Evolutionary conservation across 2,329 filamentous ascomycete species (phyloP).

Genomic region (Fusarium solani-melongenae): DNA sequence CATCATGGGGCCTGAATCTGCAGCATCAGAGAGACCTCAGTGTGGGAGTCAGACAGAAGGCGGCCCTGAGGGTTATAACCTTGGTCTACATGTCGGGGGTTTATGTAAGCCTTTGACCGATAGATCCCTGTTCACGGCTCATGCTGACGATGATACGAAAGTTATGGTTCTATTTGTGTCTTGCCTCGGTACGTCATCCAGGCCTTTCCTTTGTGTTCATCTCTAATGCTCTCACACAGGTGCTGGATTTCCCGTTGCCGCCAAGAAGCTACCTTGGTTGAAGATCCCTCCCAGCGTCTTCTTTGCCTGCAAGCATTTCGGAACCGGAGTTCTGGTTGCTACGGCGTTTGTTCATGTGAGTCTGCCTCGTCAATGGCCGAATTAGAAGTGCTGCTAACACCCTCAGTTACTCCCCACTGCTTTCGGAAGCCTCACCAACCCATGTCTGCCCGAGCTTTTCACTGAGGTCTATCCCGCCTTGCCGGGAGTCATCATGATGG

Average conservation of each 20-base stretch:
- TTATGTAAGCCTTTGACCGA: slow-evolving; percentile 41
- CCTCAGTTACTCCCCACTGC: slow-evolving; percentile 66
- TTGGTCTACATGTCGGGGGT: slow-evolving; percentile 44
- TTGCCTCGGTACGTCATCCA: slow-evolving; percentile 30
- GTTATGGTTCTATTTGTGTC: slow-evolving; percentile 45
- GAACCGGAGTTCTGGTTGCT: slow-evolving; percentile 77
- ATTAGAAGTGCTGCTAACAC: too few species aligned
- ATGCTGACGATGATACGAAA: slow-evolving; percentile 3
- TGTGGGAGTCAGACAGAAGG: slow-evolving; percentile 35
- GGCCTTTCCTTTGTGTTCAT: too few species aligned
- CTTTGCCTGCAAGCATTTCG: slow-evolving; percentile 74
- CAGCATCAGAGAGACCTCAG: slow-evolving; percentile 39
- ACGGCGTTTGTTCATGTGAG: slow-evolving; percentile 72
- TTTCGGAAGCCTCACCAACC: slow-evolving; percentile 63
- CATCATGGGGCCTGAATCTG: not conserved
- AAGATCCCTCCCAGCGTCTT: slow-evolving; percentile 67
- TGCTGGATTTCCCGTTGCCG: slow-evolving; percentile 63
- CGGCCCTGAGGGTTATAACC: slow-evolving; percentile 37
- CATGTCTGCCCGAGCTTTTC: slow-evolving; percentile 69
- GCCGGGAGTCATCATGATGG: slow-evolving; percentile 75
- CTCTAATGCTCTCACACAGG: slow-evolving; percentile 42
- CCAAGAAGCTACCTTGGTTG: slow-evolving; percentile 67
- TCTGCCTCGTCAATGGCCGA: too few species aligned
- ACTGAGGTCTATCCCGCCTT: slow-evolving; percentile 69
- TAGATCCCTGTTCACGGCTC: not conserved